A percentile compares a stretch with the other conserved stretches of the same genome.
Evolutionary conservation across 2,329 filamentous ascomycete species (phyloP).

Genomic region (Fusarium decemcellulare): DNA sequence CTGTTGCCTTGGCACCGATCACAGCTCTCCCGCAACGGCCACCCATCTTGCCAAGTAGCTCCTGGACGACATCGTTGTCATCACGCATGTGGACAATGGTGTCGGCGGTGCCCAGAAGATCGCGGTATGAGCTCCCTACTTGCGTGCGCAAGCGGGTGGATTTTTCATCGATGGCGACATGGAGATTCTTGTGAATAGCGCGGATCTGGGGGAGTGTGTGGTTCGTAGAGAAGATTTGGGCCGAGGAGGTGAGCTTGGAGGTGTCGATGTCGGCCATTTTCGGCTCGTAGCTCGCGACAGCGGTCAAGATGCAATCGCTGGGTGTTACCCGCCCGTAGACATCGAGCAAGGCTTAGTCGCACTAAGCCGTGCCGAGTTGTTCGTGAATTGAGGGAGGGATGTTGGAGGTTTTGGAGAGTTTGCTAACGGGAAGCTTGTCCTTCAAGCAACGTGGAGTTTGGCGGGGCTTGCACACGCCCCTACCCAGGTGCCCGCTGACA

Average conservation of each 20-base stretch:
- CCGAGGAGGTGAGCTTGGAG: conserved; percentile 62
- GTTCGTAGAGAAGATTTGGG: conserved; percentile 68
- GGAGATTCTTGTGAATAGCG: conserved; percentile 72
- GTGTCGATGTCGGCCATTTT: conserved; percentile 63
- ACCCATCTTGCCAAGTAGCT: conserved; percentile 79
- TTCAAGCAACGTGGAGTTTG: conserved; percentile 47
- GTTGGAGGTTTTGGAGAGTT: conserved; percentile 10
- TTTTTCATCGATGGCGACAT: conserved; percentile 73
- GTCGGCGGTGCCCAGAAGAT: conserved; percentile 92
- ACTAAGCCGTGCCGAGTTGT: conserved; percentile 5
- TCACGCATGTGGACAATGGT: conserved; percentile 91
- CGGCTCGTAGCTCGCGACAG: conserved; percentile 21
- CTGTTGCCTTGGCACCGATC: conserved; percentile 75
- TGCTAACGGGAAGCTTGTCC: conserved; percentile 30
- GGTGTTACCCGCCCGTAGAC: conserved; percentile 14
- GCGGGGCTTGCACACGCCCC: conserved; percentile 34
- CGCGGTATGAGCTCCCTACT: conserved; percentile 82
- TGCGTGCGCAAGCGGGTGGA: conserved; percentile 73
- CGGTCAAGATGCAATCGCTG: background rate
- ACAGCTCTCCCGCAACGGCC: conserved; percentile 81
- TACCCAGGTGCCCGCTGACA: background rate
- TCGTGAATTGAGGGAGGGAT: conserved; percentile 17
- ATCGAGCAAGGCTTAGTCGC: conserved; percentile 25
- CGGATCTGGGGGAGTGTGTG: conserved; percentile 75
- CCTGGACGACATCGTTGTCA: conserved; percentile 82